phyloP scores from a whole-genome alignment of 192 early-diverging fungal genomes.

The Entophlyctis luteolus region DNA sequence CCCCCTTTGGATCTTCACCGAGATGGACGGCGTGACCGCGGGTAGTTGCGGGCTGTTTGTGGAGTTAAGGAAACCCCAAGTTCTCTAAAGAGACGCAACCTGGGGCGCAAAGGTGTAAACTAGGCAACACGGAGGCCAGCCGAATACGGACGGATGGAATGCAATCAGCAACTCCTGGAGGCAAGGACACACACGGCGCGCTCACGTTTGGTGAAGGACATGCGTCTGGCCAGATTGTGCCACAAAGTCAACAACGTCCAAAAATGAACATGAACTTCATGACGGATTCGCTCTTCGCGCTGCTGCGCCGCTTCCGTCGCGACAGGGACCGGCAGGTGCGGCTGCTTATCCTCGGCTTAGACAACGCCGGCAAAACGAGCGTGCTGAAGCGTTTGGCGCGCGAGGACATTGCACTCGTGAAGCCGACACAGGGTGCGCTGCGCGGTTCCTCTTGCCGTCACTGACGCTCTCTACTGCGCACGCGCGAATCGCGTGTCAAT shows the following conservation, averaged over 20 bases:
- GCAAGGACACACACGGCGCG: too few relatives aligned
- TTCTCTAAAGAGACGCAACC: neutral
- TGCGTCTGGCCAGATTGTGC: too few relatives aligned
- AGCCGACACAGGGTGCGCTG: slow-evolving; percentile 49
- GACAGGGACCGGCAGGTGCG: slow-evolving; percentile 46
- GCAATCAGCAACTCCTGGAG: too few relatives aligned
- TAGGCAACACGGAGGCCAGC: neutral
- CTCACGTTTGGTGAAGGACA: too few relatives aligned
- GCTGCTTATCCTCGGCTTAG: slow-evolving; percentile 57
- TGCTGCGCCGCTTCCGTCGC: slow-evolving; percentile 44
- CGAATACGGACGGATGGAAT: too few relatives aligned
- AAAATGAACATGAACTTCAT: slow-evolving; percentile 20
- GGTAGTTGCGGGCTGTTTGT: slow-evolving; percentile 60
- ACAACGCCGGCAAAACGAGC: slow-evolving; percentile 61
- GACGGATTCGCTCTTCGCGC: slow-evolving; percentile 38
- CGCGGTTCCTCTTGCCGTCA: neutral
- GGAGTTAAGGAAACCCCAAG: neutral
- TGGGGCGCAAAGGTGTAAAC: slow-evolving; percentile 13
- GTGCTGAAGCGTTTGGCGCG: slow-evolving; percentile 50
- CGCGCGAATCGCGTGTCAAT: neutral
- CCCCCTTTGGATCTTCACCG: slow-evolving; percentile 77
- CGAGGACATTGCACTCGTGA: slow-evolving; percentile 57
- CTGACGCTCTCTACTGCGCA: neutral
- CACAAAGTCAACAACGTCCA: too few relatives aligned
- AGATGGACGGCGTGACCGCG: slow-evolving; percentile 81